A percentile compares a stretch with the other conserved stretches of the same genome.
Conservation (phyloP, 805 yeast genomes). For the Ogataea paraovalis region DNA sequence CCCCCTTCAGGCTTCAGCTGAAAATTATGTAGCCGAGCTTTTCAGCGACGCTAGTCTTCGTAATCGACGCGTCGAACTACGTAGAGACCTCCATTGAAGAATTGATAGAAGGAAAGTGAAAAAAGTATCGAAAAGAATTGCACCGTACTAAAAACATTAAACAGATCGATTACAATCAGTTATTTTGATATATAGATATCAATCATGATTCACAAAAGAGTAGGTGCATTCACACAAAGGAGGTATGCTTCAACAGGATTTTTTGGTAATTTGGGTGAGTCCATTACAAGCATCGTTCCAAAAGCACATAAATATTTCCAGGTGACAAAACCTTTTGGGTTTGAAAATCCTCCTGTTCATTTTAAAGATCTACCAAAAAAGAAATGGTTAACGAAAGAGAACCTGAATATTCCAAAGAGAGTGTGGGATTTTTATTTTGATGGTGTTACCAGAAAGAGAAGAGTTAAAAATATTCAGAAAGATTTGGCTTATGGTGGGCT, state of each 20-base stretch:
- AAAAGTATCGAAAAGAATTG: too few relatives aligned
- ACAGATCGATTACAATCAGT: too few relatives aligned
- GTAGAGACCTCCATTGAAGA: too few relatives aligned
- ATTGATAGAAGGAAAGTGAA: too few relatives aligned
- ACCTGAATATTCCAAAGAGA: constrained; percentile 28
- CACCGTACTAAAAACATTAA: too few relatives aligned
- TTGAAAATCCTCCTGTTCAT: constrained; percentile 25
- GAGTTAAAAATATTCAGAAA: constrained; percentile 40
- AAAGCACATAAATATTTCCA: constrained; percentile 32
- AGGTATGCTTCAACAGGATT: constrained; percentile 25
- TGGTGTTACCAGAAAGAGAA: constrained; percentile 33
- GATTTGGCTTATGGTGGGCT: constrained; percentile 68
- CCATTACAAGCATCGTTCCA: constrained; percentile 29
- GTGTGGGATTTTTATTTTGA: constrained; percentile 34
- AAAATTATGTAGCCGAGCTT: too few relatives aligned
- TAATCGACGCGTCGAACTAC: too few relatives aligned
- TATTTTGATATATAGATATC: too few relatives aligned
- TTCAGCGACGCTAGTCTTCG: too few relatives aligned
- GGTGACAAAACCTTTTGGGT: constrained; percentile 31
- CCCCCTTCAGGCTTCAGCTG: too few relatives aligned
- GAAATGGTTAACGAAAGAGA: constrained; percentile 24
- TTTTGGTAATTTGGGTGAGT: constrained; percentile 32
- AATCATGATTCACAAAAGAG: constrained; percentile 5
- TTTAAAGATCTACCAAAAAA: constrained; percentile 19
- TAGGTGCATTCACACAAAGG: constrained; percentile 11